These are phyloP conservation scores for Tolypocladium cylindrosporum DNA, from an alignment of 2,329 filamentous ascomycete species.

Conservation along the genomic window DNA sequence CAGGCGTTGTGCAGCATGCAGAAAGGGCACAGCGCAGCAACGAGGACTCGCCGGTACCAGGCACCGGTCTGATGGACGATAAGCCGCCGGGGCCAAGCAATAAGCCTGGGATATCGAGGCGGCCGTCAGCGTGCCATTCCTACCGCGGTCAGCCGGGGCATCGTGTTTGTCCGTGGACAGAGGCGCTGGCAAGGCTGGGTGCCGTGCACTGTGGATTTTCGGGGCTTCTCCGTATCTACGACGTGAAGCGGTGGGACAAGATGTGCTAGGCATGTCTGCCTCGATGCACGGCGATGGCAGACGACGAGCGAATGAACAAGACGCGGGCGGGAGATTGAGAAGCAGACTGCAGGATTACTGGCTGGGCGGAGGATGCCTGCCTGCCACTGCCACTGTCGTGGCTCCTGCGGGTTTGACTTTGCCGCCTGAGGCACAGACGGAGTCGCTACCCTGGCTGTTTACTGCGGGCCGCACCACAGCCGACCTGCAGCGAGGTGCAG, in stretches of 20 bases:
- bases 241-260: background rate
- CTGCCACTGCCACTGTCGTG: background rate
- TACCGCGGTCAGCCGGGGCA: background rate
- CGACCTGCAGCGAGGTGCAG: background rate
- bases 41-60: background rate
- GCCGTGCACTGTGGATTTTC: background rate
- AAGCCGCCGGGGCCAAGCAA: background rate
- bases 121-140: background rate
- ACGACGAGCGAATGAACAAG: background rate
- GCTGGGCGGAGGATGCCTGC: too few relatives aligned
- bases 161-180: background rate
- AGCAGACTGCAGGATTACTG: background rate
- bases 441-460: background rate
- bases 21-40: background rate
- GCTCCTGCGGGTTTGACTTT: background rate
- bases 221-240: background rate
- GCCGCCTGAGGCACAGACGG: background rate
- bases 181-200: background rate
- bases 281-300: background rate
- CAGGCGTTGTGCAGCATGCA: background rate
- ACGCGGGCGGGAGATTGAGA: background rate
- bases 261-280: background rate
- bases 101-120: background rate
- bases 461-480: background rate
- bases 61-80: background rate